Percentiles rank a stretch among this genome's conserved stretches.
These are phyloP conservation scores for Penicillium paradoxum DNA, from an alignment of 495 filamentous ascomycete species.

Conservation along the genomic window DNA sequence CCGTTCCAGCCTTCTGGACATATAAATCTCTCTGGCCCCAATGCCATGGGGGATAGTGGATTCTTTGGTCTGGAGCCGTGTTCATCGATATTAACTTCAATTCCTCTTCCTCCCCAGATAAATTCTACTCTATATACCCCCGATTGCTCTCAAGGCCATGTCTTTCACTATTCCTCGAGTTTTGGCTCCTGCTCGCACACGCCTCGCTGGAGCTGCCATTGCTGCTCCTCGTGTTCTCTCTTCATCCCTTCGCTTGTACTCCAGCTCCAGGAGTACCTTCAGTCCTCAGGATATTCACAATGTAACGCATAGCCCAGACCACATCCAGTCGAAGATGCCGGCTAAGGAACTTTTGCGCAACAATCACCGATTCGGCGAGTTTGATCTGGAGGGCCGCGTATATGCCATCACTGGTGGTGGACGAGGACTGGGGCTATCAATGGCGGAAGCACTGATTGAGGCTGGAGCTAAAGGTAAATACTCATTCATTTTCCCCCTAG, in stretches of 20 bases:
- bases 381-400: slow-evolving; percentile 54
- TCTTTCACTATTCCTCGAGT: slow-evolving; percentile 11
- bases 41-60: slow-evolving; percentile 1
- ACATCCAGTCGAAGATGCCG: slow-evolving; percentile 35
- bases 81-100: background rate
- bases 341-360: slow-evolving; percentile 17
- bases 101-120: background rate
- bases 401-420: slow-evolving; percentile 60
- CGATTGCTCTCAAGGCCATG: slow-evolving; percentile 1
- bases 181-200: slow-evolving; percentile 11
- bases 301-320: slow-evolving; percentile 19
- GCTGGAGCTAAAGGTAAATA: slow-evolving; percentile 58
- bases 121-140: background rate
- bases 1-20: slow-evolving; percentile 8
- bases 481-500: background rate
- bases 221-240: slow-evolving; percentile 3
- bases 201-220: slow-evolving; percentile 10
- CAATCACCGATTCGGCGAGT: slow-evolving; percentile 40
- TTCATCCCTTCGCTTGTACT: slow-evolving; percentile 14
- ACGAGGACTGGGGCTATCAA: slow-evolving; percentile 57
- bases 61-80: background rate
- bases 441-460: slow-evolving; percentile 66
- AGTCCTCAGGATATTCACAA: slow-evolving; percentile 16
- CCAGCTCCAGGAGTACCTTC: slow-evolving; percentile 14
- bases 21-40: slow-evolving; percentile 9